phyloP scores from a whole-genome alignment of 148 eudicot species.

The Rhododendron ovatum region DNA sequence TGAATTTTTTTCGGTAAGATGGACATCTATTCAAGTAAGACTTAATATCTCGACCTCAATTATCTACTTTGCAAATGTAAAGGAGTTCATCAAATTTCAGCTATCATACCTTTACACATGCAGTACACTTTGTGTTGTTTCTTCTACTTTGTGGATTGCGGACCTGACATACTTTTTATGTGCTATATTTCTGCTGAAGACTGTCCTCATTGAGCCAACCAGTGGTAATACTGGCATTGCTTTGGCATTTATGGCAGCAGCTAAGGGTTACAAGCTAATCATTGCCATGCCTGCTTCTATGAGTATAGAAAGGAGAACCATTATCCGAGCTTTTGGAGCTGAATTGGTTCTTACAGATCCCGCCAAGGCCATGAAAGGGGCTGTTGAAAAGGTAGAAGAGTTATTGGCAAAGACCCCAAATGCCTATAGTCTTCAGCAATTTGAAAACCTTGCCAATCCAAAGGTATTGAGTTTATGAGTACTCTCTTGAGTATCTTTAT shows the following conservation, averaged over 20 bases:
- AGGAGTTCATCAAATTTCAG: not conserved
- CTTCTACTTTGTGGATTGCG: not conserved
- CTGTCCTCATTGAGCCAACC: slow-evolving; percentile 68
- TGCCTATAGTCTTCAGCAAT: slow-evolving; percentile 54
- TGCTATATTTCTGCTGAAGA: slow-evolving; percentile 33
- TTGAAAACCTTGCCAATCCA: slow-evolving; percentile 80
- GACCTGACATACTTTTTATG: not conserved
- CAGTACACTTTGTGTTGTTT: not conserved
- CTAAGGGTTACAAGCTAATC: slow-evolving; percentile 82
- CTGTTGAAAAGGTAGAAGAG: slow-evolving; percentile 48
- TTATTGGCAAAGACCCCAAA: slow-evolving; percentile 60
- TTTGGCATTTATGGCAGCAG: slow-evolving; percentile 83
- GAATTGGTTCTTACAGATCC: slow-evolving; percentile 62
- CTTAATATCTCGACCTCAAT: not conserved
- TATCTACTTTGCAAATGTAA: not conserved
- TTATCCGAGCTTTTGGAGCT: slow-evolving; percentile 78
- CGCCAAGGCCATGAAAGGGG: slow-evolving; percentile 52
- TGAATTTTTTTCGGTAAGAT: not conserved
- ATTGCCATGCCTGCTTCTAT: slow-evolving; percentile 58
- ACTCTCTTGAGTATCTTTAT: not conserved
- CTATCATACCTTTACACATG: not conserved
- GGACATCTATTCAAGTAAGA: not conserved
- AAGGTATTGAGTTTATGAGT: slow-evolving; percentile 32
- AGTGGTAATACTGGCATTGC: slow-evolving; percentile 94
- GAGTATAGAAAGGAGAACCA: slow-evolving; percentile 70